A percentile compares a stretch with the other conserved stretches of the same genome.
These are phyloP conservation scores for Diplocarpon rosae DNA, from an alignment of 2,329 filamentous ascomycete species.

Conservation along the genomic window DNA sequence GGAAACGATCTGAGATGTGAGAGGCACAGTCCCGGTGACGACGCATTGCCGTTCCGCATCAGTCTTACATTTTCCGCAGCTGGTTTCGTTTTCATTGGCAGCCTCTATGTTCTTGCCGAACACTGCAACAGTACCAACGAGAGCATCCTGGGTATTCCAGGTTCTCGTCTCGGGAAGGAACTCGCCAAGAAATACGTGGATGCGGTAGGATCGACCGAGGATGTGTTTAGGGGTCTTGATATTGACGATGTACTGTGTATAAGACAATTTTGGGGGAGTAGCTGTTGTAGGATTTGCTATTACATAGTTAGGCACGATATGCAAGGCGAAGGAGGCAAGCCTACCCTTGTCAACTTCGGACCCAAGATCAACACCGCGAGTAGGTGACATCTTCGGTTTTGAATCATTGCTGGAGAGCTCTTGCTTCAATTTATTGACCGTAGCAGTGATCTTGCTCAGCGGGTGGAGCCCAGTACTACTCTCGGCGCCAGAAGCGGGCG, in stretches of 20 bases:
- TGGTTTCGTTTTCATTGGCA: conserved; percentile 10
- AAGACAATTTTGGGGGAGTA: conserved; percentile 1
- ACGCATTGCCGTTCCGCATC: conserved; percentile 22
- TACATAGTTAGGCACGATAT: too few relatives aligned
- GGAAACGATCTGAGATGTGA: conserved; percentile 25
- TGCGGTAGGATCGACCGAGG: conserved; percentile 27
- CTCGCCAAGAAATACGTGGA: conserved; percentile 29
- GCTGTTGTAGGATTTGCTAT: too few relatives aligned
- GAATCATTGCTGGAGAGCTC: background rate
- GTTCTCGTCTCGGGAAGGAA: conserved; percentile 21
- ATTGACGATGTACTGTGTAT: conserved; percentile 29
- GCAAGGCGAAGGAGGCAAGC: too few relatives aligned
- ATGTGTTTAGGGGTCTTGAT: conserved; percentile 28
- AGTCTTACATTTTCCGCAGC: conserved; percentile 27
- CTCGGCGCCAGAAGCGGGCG: too few relatives aligned
- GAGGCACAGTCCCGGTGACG: conserved; percentile 31
- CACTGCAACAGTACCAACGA: conserved; percentile 31
- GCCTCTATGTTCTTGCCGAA: conserved; percentile 28
- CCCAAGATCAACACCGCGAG: background rate
- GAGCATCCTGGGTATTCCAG: conserved; percentile 30
- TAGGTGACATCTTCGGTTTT: background rate
- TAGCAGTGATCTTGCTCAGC: background rate
- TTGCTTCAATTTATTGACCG: too few relatives aligned
- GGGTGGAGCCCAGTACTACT: too few relatives aligned
- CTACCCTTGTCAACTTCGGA: too few relatives aligned